Evolutionary conservation across 2,329 filamentous ascomycete species (phyloP).

Genomic region (Colletotrichum sp.): DNA sequence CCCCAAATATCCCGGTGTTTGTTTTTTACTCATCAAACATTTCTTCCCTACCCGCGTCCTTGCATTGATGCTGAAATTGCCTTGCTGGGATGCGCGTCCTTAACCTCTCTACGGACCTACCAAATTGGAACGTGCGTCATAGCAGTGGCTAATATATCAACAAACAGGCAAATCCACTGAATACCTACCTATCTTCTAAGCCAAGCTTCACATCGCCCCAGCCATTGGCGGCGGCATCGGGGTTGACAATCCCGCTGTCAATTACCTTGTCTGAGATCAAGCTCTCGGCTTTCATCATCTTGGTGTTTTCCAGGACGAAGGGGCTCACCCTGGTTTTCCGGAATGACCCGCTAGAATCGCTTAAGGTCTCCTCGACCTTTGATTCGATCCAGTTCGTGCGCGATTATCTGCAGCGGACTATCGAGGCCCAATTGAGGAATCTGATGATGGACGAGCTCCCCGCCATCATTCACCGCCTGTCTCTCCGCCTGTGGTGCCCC

Average conservation of each 20-base stretch:
- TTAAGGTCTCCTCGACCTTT: conserved; percentile 98
- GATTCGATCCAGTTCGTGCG: conserved; percentile 98
- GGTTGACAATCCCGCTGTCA: conserved; percentile 94
- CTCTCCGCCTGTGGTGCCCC: conserved; percentile 86
- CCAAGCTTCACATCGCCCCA: conserved; percentile 92
- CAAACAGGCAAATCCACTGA: conserved; percentile 85
- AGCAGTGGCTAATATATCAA: conserved; percentile 52
- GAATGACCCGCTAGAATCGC: conserved; percentile 95
- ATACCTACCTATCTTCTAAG: conserved; percentile 92
- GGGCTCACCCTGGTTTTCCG: conserved; percentile 95
- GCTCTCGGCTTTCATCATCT: conserved; percentile 93
- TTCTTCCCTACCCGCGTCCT: conserved; percentile 6
- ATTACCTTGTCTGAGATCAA: conserved; percentile 97
- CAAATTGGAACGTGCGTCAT: conserved; percentile 34
- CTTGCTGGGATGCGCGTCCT: conserved; percentile 36
- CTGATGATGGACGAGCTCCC: conserved; percentile 98
- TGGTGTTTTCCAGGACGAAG: conserved; percentile 98
- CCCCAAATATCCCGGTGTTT: conserved; percentile 4
- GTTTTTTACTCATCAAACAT: conserved; percentile 18
- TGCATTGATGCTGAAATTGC: conserved; percentile 40
- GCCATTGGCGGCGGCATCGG: conserved; percentile 87
- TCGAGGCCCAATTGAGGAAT: conserved; percentile 89
- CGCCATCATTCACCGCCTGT: conserved; percentile 93
- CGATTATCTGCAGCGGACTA: conserved; percentile 94
- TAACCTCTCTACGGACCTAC: conserved; percentile 22